These are phyloP conservation scores for Thermoascus crustaceus DNA, from an alignment of 2,329 filamentous ascomycete species.

Conservation along the genomic window DNA sequence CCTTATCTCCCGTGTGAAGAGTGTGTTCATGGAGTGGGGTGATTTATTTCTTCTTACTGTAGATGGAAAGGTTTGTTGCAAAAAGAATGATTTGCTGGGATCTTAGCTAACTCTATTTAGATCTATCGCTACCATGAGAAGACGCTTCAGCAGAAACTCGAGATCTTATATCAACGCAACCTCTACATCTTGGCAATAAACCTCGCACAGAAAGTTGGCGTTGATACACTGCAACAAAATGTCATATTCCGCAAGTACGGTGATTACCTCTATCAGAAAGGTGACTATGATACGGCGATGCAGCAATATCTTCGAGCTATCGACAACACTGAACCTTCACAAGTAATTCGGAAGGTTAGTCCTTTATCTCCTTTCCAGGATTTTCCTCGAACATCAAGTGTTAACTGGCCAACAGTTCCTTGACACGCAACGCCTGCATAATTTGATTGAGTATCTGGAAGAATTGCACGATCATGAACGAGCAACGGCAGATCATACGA, in stretches of 20 bases:
- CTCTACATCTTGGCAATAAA: constrained; percentile 88
- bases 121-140: constrained; percentile 87
- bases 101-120: constrained; percentile 38
- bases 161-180: constrained; percentile 89
- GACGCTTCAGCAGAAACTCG: constrained; percentile 77
- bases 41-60: constrained; percentile 83
- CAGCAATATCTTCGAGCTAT: constrained; percentile 95
- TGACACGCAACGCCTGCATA: constrained; percentile 95
- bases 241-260: constrained; percentile 89
- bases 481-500: constrained; percentile 92
- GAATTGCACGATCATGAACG: constrained; percentile 90
- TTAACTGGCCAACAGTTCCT: constrained; percentile 55
- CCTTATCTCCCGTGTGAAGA: constrained; percentile 69
- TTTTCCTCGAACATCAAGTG: constrained; percentile 19
- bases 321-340: constrained; percentile 89
- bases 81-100: neutral
- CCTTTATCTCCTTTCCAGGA: constrained; percentile 9
- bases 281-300: constrained; percentile 97
- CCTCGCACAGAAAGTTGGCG: constrained; percentile 77
- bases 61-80: constrained; percentile 70
- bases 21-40: constrained; percentile 79
- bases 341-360: constrained; percentile 79
- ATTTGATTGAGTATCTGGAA: constrained; percentile 93
- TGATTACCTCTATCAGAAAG: constrained; percentile 88
- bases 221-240: constrained; percentile 75